These are phyloP conservation scores for Metschnikowia lachancei DNA, from an alignment of 805 yeast genomes.

Conservation along the genomic window DNA sequence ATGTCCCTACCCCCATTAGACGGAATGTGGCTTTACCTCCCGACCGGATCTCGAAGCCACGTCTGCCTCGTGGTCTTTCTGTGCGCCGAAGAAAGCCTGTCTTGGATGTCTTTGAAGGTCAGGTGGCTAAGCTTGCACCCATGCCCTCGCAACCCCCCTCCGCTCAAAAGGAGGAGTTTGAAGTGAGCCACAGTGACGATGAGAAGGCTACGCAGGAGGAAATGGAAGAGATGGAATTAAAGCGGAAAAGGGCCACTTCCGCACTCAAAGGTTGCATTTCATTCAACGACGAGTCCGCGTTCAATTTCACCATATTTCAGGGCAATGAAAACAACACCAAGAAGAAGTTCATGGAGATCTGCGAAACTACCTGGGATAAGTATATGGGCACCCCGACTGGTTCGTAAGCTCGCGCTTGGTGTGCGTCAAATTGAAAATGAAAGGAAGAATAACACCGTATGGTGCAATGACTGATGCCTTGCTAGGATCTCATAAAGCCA, in stretches of 20 bases:
- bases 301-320: slow-evolving; percentile 19
- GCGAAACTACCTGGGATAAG: slow-evolving; percentile 46
- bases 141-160: slow-evolving; percentile 50
- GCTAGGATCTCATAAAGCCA: too few species aligned
- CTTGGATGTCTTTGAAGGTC: slow-evolving; percentile 48
- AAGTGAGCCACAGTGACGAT: slow-evolving; percentile 12
- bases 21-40: slow-evolving; percentile 3
- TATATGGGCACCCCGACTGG: slow-evolving; percentile 16
- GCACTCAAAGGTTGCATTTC: slow-evolving; percentile 17
- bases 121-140: slow-evolving; percentile 47
- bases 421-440: too few species aligned
- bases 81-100: slow-evolving; percentile 17
- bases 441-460: too few species aligned
- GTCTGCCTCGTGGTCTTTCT: slow-evolving; percentile 10
- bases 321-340: slow-evolving; percentile 21
- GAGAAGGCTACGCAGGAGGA: slow-evolving; percentile 17
- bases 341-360: slow-evolving; percentile 40
- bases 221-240: slow-evolving; percentile 15
- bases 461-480: too few species aligned
- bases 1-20: slow-evolving; percentile 12
- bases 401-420: slow-evolving; percentile 5
- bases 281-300: slow-evolving; percentile 19
- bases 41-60: slow-evolving; percentile 9
- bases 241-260: slow-evolving; percentile 10
- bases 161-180: slow-evolving; percentile 35